These are phyloP conservation scores for Pseudozyma hubeiensis DNA, from an alignment of 1,284 basidiomycete species.

Conservation along the genomic window DNA sequence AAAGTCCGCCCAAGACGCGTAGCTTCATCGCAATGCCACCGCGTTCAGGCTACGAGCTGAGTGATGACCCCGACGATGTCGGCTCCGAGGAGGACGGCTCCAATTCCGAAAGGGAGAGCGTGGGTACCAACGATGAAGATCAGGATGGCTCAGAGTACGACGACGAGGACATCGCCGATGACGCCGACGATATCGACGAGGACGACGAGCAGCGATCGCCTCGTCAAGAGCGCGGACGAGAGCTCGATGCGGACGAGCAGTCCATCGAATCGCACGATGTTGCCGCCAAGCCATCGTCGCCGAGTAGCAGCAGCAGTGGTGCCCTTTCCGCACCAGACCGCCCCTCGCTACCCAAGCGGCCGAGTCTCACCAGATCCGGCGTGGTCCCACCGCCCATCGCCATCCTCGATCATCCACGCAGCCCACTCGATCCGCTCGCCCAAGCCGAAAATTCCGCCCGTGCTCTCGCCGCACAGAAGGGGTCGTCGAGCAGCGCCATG, in stretches of 20 bases:
- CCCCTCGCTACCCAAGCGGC: conserved; percentile 51
- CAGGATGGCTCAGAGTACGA: conserved; percentile 48
- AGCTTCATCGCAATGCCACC: conserved; percentile 68
- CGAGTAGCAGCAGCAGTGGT: not conserved
- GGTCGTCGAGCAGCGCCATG: conserved; percentile 39
- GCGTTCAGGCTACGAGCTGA: conserved; percentile 66
- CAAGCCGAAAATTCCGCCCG: conserved; percentile 38
- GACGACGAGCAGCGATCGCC: conserved; percentile 18
- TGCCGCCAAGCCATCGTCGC: not conserved
- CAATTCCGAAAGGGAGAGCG: conserved; percentile 57
- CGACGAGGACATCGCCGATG: conserved; percentile 38
- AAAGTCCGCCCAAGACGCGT: conserved; percentile 66
- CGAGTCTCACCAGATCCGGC: conserved; percentile 54
- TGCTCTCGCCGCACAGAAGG: conserved; percentile 41
- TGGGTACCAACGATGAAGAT: conserved; percentile 60
- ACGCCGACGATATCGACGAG: conserved; percentile 24
- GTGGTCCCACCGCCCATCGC: conserved; percentile 51
- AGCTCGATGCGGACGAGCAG: not conserved
- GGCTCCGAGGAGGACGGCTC: conserved; percentile 67
- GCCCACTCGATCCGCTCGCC: conserved; percentile 32
- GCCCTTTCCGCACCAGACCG: conserved; percentile 10
- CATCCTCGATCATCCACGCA: conserved; percentile 23
- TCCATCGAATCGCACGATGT: not conserved
- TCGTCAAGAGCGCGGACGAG: not conserved
- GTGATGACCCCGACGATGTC: conserved; percentile 67